Evolutionary conservation across 176 grass and related monocot species (phyloP), one percentile per base, ranked within the genome.

Genomic region (Eragrostis curvula): DNA sequence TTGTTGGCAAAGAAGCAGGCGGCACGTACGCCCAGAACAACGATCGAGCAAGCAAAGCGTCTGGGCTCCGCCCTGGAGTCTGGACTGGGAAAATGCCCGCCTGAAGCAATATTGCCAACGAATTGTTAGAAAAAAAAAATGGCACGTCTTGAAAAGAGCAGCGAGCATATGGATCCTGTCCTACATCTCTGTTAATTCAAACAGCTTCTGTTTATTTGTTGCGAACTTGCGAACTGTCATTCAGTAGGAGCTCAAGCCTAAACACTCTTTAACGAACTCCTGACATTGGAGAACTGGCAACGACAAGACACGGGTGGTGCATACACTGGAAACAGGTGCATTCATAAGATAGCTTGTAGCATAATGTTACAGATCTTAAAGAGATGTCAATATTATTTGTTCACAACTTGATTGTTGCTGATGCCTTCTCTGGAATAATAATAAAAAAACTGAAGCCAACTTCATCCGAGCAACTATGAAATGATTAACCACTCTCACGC

Each of bases 401-500:
- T 78, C 48, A 59, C 49, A 51, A 68, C 60, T 69, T 20, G 28
- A 60, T 52, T 20, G 24, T 62, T 65, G 24, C 36, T 29, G 20
- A 77, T 23, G n/a, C 3, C 60, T n/a, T 50, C 17, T n/a, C 9
- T 7, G 23, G 6, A 7, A 29, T 46, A 28, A 63, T n/a, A n/a
- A n/a, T n/a, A 27, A 15, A 25, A 40, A 23, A 47, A 25, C 29
- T 18, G 0, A 45, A 61, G 18, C 41, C 55, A 50, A 12, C 8
- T 80, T 75, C 17, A 17, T 43, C 36, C 12, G 14, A 86, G 49
- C 65, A 71, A 50, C 79, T 56, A 28, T 45, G 56, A 6, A 62
- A 40, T 0, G 27, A 41, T 70, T 47, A 5, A 16, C 12, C 15
- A 23, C 39, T 49, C 82, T 91, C 81, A 95, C 58, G 90, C 73